Conservation (phyloP, 495 filamentous ascomycete species). For the Talaromyces thailandensis region DNA sequence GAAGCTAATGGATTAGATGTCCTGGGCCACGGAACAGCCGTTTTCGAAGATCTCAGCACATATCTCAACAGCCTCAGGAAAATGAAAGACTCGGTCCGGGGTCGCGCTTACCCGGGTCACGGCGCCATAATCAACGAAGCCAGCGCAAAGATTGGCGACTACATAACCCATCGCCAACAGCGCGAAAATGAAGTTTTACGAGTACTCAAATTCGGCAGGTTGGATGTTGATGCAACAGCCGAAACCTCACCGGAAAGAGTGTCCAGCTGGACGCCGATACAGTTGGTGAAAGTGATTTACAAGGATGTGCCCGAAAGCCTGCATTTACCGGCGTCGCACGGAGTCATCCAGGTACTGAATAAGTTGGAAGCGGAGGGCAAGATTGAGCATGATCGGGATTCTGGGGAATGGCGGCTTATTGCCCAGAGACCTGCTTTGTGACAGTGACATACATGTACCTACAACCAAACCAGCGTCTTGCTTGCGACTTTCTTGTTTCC, state of each 20-base stretch:
- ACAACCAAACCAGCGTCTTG: neutral
- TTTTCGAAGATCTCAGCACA: slow-evolving; percentile 71
- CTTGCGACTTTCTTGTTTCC: neutral
- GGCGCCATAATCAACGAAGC: slow-evolving; percentile 66
- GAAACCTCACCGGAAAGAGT: slow-evolving; percentile 20
- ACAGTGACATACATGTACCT: neutral
- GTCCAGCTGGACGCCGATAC: slow-evolving; percentile 56
- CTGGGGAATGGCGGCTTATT: slow-evolving; percentile 45
- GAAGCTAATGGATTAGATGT: slow-evolving; percentile 43
- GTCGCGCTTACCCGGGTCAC: slow-evolving; percentile 83
- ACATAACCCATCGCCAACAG: slow-evolving; percentile 69
- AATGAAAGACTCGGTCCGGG: slow-evolving; percentile 57
- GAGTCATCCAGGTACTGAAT: slow-evolving; percentile 56
- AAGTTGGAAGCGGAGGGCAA: slow-evolving; percentile 63
- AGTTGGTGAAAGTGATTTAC: slow-evolving; percentile 82
- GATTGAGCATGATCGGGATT: slow-evolving; percentile 35
- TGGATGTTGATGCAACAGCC: slow-evolving; percentile 17
- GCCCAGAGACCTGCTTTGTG: slow-evolving; percentile 24
- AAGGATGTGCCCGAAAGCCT: slow-evolving; percentile 65
- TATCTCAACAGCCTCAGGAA: slow-evolving; percentile 67
- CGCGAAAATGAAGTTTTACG: slow-evolving; percentile 75
- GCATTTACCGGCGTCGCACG: slow-evolving; percentile 61
- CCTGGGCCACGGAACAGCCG: slow-evolving; percentile 84
- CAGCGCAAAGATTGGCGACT: slow-evolving; percentile 58
- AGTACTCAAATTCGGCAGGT: slow-evolving; percentile 42